A percentile compares a stretch with the other conserved stretches of the same genome.
Evolutionary conservation across 495 filamentous ascomycete genomes (phyloP).

Genomic region (Penicillium tannophilum): DNA sequence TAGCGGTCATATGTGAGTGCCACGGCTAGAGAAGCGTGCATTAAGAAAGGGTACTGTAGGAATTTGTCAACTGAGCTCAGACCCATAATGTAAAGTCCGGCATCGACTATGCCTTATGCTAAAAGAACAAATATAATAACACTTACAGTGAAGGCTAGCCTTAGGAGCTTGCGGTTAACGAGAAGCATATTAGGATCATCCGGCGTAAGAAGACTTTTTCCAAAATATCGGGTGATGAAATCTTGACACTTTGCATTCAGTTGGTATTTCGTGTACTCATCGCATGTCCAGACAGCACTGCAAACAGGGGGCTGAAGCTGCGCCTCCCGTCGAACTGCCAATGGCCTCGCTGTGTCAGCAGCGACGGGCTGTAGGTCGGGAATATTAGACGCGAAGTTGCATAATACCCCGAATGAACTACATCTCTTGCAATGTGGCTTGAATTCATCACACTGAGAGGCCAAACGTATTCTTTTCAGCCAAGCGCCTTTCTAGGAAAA

Average conservation of each 20-base stretch:
- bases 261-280: conserved; percentile 34
- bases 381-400: conserved; percentile 42
- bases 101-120: background rate
- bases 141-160: conserved; percentile 41
- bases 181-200: conserved; percentile 38
- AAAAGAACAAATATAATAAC: conserved; percentile 11
- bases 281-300: conserved; percentile 34
- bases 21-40: conserved; percentile 50
- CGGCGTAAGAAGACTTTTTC: conserved; percentile 38
- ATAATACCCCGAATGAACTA: conserved; percentile 42
- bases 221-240: conserved; percentile 41
- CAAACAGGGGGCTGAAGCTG: conserved; percentile 27
- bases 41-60: conserved; percentile 45
- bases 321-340: conserved; percentile 18
- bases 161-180: conserved; percentile 40
- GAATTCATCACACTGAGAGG: conserved; percentile 45
- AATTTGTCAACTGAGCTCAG: conserved; percentile 22
- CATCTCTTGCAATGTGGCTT: conserved; percentile 50
- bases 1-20: conserved; percentile 48
- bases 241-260: conserved; percentile 40
- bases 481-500: conserved; percentile 11
- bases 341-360: conserved; percentile 22
- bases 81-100: background rate
- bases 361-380: conserved; percentile 42
- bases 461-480: conserved; percentile 13